phyloP scores from a whole-genome alignment of 768 basidiomycete species.

The button mushroom (Agaricus bisporus) region DNA sequence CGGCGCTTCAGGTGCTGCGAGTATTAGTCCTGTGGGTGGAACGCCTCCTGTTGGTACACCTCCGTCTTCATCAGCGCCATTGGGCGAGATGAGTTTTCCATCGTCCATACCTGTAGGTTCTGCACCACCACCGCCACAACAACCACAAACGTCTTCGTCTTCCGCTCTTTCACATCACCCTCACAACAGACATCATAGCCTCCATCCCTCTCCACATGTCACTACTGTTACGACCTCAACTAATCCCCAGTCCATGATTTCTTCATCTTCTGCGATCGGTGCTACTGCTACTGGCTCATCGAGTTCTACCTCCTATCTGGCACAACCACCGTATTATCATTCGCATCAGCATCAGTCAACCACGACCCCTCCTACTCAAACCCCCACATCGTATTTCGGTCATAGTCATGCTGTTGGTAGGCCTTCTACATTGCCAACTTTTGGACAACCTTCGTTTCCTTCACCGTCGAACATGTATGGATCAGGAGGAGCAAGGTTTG shows the following conservation, averaged over 20 bases:
- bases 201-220: background rate
- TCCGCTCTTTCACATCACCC: background rate
- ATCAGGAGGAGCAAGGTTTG: background rate
- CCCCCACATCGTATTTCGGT: too few relatives aligned
- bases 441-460: conserved; percentile 2
- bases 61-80: background rate
- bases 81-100: background rate
- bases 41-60: background rate
- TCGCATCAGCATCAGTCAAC: background rate
- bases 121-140: too few relatives aligned
- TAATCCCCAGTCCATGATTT: background rate
- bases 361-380: too few relatives aligned
- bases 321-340: background rate
- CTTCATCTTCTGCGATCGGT: background rate
- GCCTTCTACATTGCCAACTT: background rate
- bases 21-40: background rate
- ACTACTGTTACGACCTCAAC: background rate
- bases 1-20: background rate
- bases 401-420: too few relatives aligned
- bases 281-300: background rate
- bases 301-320: background rate
- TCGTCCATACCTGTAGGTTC: background rate
- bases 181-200: background rate
- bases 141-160: background rate
- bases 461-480: background rate